A percentile compares a stretch with the other conserved stretches of the same genome.
These are phyloP conservation scores for Ceratocystis cacaofunesta DNA, from an alignment of 2,329 filamentous ascomycete species.

Conservation along the genomic window DNA sequence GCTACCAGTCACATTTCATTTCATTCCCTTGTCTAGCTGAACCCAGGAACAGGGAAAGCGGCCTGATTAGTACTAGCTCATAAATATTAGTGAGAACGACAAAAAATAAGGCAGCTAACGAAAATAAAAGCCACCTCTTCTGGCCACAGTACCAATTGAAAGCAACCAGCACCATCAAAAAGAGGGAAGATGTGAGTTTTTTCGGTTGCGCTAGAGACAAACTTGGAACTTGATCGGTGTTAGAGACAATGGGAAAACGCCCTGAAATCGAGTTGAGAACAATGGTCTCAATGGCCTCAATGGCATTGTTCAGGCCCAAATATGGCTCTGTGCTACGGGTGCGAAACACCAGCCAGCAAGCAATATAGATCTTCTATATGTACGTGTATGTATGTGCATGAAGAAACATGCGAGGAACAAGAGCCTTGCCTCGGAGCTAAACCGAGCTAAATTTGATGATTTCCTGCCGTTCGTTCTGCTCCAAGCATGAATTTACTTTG, in stretches of 20 bases:
- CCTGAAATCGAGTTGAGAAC: background rate
- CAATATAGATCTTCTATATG: background rate
- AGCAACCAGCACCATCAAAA: background rate
- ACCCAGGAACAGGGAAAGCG: background rate
- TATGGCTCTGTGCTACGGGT: background rate
- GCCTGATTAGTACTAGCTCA: background rate
- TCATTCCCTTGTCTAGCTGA: conserved; percentile 1
- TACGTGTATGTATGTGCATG: background rate
- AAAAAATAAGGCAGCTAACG: background rate
- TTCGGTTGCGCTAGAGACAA: background rate
- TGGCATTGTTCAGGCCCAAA: background rate
- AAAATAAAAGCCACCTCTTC: background rate
- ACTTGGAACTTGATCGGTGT: background rate
- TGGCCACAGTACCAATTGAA: background rate
- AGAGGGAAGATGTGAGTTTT: background rate
- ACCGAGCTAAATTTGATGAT: too few species aligned
- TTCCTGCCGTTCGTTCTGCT: background rate
- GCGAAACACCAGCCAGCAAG: background rate
- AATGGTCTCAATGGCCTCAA: background rate
- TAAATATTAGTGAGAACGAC: background rate
- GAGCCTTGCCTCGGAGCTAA: background rate
- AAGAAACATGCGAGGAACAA: background rate
- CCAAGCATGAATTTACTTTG: background rate
- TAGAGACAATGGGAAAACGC: background rate
- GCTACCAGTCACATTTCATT: background rate